Conservation (phyloP, 345 rosid species). For the Schrenkiella parvula region DNA sequence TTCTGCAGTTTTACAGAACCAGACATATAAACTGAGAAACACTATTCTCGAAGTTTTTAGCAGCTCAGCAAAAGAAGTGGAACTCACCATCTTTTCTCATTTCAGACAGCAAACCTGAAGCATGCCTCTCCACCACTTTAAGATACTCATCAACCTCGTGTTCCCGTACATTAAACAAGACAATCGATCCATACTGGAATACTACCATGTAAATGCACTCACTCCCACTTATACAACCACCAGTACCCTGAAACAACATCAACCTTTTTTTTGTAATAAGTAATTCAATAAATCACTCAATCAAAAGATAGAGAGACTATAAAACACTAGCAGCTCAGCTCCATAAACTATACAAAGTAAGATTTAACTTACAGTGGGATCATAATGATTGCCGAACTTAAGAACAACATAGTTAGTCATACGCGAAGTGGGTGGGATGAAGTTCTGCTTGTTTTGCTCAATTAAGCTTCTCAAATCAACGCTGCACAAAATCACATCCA, state of each 20-base stretch:
- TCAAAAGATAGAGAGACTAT: background rate
- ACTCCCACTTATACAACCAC: constrained; percentile 66
- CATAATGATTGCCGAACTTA: constrained; percentile 63
- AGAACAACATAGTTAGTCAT: constrained; percentile 88
- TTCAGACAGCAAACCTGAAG: constrained; percentile 87
- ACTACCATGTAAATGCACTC: constrained; percentile 85
- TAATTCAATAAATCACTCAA: background rate
- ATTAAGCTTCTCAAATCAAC: constrained; percentile 87
- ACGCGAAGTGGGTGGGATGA: constrained; percentile 81
- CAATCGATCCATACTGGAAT: constrained; percentile 91
- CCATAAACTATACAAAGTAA: background rate
- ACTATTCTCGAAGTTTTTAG: background rate
- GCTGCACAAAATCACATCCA: constrained; percentile 39
- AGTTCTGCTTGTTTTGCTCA: constrained; percentile 77
- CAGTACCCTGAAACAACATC: constrained; percentile 52
- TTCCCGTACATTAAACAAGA: constrained; percentile 75
- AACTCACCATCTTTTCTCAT: constrained; percentile 93
- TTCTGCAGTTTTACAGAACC: constrained; percentile 47
- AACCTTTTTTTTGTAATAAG: background rate
- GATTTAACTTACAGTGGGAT: constrained; percentile 46
- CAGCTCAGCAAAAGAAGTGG: background rate
- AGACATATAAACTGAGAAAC: background rate
- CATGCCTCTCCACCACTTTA: constrained; percentile 77
- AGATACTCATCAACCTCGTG: constrained; percentile 82
- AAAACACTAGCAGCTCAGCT: background rate